Evolutionary conservation across 805 yeast species (phyloP), one percentile per base, ranked within the genome.

Genomic region (Ogataea trehalophila): DNA sequence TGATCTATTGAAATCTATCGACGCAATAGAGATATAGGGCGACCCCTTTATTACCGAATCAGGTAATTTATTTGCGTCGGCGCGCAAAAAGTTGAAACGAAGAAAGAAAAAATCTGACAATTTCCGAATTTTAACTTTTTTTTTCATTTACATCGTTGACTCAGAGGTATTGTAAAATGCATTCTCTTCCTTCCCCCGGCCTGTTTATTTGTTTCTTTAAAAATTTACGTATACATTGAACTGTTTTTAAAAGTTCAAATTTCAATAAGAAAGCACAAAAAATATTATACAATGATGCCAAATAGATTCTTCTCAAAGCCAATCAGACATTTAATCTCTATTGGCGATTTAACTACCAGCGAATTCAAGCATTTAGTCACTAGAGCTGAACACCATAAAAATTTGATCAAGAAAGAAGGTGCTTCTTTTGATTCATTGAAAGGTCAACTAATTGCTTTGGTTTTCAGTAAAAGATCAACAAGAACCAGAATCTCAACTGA

Each of bases 401-500:
- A 67, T 5, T 69, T 79, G 35, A 80, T 86, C 64, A 81, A 80
- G 59, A 63, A 75, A 5, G 80, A 82, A n/a, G 67, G 75, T 43
- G 63, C 69, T 23, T 59, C 66, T 11, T 57, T 72, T 2, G 61
- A 71, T n/a, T 72, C 88, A 46, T 70, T 94, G 43, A 68, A 79
- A 37, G 98, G 97, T 2, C 87, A 83, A 65, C 78, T 92, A 2
- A 82, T 88, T 23, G 89, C 97, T 0, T 68, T 94, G 60, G 65
- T 94, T 40, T 94, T 94, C 68, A 78, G 89, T 48, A 94, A 94
- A 65, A 81, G 99, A 67, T 88, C 97, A 6, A 94, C 99, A 22
- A 79, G 99, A 68, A 94, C 99, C 22, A 81, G 99, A 68, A 80
- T 94, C 36, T 89, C 97, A 22, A 76, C 91, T 11, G 99, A 94